Base-by-base conservation (phyloP, 2,329 filamentous ascomycete species). In the Rutstroemia sp. region DNA sequence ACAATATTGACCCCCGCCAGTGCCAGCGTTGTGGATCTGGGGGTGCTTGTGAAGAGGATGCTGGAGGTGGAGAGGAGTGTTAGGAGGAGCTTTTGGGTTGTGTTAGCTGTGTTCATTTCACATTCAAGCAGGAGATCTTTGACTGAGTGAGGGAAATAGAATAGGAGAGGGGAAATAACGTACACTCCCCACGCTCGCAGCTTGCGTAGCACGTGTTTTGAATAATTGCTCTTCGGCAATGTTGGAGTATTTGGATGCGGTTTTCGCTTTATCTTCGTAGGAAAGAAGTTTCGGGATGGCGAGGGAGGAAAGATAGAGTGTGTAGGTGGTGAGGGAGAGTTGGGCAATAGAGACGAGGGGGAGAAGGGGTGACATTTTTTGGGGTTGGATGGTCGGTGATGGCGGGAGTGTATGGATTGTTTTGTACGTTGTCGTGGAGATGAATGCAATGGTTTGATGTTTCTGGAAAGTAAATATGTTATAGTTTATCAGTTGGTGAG, bases 241-340 rank as follows among this genome's bases (percentile, higher is more conserved):
- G 30, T 70, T 69, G 3, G 74, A 76, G 65, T 73, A 72, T 59
- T 75, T 70, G 8, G 76, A 75, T 16, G 73, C 69, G 60, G 73
- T 75, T 62, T 77, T 68, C 45, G 68, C 66, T 25, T 70, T 70
- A n/a, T 71, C 67, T 62, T 78, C 75, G 62, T 77, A 78, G 51
- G 70, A 70, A 34, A 67, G 69, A 4, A 78, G 70, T 56, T 75
- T 75, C 39, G 63, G 69, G 61, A 77, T 73, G 46, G 75, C 71
- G 47, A 70, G 64, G 58, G 71, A 73, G 52, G 73, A 73, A 16
- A 74, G 68, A 54, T 70, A 70, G 45, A 69, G 71, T 60, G 73
- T 75, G 62, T 75, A 77, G 47, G 61, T 66, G n/a, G 69, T 66
- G 34, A 76, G 70, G 16, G 67, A 61, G 16, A 72, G 66, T 61